Conservation (phyloP, 2,329 filamentous ascomycete genomes). For the Paraphoma sp. region DNA sequence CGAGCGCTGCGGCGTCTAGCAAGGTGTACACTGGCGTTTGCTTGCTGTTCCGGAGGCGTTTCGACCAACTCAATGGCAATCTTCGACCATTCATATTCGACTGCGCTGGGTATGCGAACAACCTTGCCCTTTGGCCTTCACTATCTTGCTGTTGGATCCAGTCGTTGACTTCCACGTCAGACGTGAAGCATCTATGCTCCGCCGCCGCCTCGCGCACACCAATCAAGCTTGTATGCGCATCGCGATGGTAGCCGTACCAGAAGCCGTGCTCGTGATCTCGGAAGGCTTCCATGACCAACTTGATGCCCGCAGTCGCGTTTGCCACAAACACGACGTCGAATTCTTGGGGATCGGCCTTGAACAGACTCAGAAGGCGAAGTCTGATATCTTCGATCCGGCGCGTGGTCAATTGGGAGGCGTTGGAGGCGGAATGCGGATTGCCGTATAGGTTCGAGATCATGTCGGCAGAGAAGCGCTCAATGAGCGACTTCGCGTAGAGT, state of each 20-base stretch:
- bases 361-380: constrained; percentile 73
- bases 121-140: constrained; percentile 29
- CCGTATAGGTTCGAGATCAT: constrained; percentile 82
- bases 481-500: constrained; percentile 77
- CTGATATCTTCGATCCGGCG: constrained; percentile 78
- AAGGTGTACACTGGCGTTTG: constrained; percentile 66
- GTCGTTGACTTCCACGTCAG: constrained; percentile 65
- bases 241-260: constrained; percentile 80
- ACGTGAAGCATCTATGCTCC: constrained; percentile 69
- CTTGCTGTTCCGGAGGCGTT: constrained; percentile 51
- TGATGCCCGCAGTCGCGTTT: constrained; percentile 90
- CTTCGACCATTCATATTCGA: constrained; percentile 90
- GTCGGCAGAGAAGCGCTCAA: constrained; percentile 80
- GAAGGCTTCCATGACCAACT: constrained; percentile 81
- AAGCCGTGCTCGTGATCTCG: constrained; percentile 74
- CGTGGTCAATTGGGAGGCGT: constrained; percentile 78
- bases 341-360: constrained; percentile 78
- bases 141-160: constrained; percentile 63
- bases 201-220: constrained; percentile 76
- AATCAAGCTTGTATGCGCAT: constrained; percentile 86
- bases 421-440: constrained; percentile 89
- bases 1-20: constrained; percentile 83
- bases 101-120: constrained; percentile 88
- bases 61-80: constrained; percentile 74
- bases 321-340: constrained; percentile 92